Conservation (phyloP, 2,329 filamentous ascomycete genomes). For the Stemphylium lycopersici region DNA sequence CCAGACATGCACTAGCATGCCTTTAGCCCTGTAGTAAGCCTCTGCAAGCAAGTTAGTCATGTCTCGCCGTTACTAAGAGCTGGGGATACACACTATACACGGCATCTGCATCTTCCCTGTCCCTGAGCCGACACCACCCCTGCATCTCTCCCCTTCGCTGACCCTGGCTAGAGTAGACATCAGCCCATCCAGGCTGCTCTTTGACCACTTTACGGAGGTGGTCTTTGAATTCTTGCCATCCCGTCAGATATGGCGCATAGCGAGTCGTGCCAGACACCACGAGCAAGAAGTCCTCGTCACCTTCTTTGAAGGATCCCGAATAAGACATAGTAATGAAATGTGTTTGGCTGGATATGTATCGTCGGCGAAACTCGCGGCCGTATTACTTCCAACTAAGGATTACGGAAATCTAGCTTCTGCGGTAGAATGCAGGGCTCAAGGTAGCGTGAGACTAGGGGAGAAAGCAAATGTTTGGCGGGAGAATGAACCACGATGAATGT, state of each 20-base stretch:
- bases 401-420: no score
- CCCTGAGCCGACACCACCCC: slow-evolving; percentile 45
- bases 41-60: slow-evolving; percentile 17
- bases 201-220: slow-evolving; percentile 41
- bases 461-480: neutral
- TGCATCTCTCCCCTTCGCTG: slow-evolving; percentile 39
- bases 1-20: slow-evolving; percentile 43
- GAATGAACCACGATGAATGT: neutral
- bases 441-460: no score
- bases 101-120: slow-evolving; percentile 42
- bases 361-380: neutral
- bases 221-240: slow-evolving; percentile 50
- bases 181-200: slow-evolving; percentile 47
- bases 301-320: slow-evolving; percentile 20
- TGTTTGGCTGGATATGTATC: neutral
- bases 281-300: slow-evolving; percentile 38
- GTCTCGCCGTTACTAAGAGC: slow-evolving; percentile 3
- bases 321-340: slow-evolving; percentile 17
- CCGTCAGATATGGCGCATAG: slow-evolving; percentile 35
- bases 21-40: slow-evolving; percentile 27
- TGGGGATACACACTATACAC: slow-evolving; percentile 35
- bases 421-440: no score
- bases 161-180: slow-evolving; percentile 37
- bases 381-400: neutral
- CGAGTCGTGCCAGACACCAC: slow-evolving; percentile 35